phyloP scores from a whole-genome alignment of 2,329 filamentous ascomycete species.

The Neophaeococcomyces aloes region DNA sequence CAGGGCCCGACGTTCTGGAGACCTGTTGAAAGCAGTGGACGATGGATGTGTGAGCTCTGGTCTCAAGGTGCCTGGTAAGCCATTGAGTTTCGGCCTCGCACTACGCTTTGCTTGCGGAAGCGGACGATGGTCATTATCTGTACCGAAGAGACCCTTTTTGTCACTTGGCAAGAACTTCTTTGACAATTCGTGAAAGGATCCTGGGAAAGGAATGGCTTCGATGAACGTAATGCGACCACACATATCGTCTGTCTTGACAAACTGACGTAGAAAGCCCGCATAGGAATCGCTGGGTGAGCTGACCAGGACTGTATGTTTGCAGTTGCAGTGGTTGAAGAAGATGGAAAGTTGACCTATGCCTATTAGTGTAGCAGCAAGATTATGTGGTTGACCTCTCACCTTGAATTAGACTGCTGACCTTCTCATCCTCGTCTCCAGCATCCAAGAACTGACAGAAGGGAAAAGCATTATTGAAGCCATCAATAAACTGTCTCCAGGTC shows the following conservation, averaged over 20 bases:
- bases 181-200: conserved; percentile 24
- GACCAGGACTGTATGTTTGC: conserved; percentile 31
- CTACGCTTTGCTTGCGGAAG: not conserved
- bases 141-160: conserved; percentile 39
- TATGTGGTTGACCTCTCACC: conserved; percentile 22
- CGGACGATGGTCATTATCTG: not conserved
- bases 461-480: conserved; percentile 33
- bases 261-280: conserved; percentile 29
- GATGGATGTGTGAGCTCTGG: not conserved
- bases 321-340: conserved; percentile 29
- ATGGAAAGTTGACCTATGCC: conserved; percentile 8
- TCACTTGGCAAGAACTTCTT: conserved; percentile 25
- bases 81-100: not conserved
- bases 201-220: conserved; percentile 29
- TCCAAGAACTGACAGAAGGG: conserved; percentile 32
- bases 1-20: not conserved
- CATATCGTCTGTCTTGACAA: conserved; percentile 19
- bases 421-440: conserved; percentile 35
- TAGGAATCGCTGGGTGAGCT: conserved; percentile 34
- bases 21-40: not conserved
- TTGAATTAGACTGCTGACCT: conserved; percentile 34
- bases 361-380: too few relatives aligned
- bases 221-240: conserved; percentile 21
- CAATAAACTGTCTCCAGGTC: conserved; percentile 28
- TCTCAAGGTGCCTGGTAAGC: not conserved